These are phyloP conservation scores for Podila minutissima DNA, from an alignment of 192 early-diverging fungal genomes.

Conservation along the genomic window DNA sequence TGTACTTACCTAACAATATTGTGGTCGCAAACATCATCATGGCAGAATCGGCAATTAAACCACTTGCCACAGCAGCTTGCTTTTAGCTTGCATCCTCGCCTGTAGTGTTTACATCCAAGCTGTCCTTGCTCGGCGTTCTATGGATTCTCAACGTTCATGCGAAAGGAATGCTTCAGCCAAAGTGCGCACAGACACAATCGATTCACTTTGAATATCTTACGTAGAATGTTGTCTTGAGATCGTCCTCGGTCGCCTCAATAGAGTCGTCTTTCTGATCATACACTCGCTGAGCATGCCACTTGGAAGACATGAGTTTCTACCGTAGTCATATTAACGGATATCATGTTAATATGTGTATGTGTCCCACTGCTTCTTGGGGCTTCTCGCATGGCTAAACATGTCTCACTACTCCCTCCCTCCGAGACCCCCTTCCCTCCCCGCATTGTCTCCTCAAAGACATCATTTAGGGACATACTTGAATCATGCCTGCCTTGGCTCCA, in stretches of 20 bases:
- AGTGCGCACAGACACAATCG: not conserved
- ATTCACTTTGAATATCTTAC: conserved; percentile 27
- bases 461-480: conserved; percentile 63
- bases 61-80: conserved; percentile 86
- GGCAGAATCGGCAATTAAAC: conserved; percentile 85
- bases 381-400: not conserved
- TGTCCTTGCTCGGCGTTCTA: conserved; percentile 66
- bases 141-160: not conserved
- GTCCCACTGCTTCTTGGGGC: not conserved
- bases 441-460: too few relatives aligned
- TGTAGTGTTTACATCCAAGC: conserved; percentile 86
- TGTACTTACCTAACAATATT: conserved; percentile 69
- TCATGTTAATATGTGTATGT: not conserved
- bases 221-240: conserved; percentile 59
- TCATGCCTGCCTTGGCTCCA: conserved; percentile 72
- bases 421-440: too few relatives aligned
- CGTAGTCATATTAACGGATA: not conserved
- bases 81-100: conserved; percentile 77
- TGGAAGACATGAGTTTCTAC: conserved; percentile 47
- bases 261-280: conserved; percentile 10
- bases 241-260: conserved; percentile 54
- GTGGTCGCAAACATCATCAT: conserved; percentile 83
- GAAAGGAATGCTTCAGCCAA: not conserved
- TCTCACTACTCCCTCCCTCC: too few relatives aligned
- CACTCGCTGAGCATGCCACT: conserved; percentile 22